These are phyloP conservation scores for Mycena citricolor DNA, from an alignment of 1,284 basidiomycete species.

Conservation along the genomic window DNA sequence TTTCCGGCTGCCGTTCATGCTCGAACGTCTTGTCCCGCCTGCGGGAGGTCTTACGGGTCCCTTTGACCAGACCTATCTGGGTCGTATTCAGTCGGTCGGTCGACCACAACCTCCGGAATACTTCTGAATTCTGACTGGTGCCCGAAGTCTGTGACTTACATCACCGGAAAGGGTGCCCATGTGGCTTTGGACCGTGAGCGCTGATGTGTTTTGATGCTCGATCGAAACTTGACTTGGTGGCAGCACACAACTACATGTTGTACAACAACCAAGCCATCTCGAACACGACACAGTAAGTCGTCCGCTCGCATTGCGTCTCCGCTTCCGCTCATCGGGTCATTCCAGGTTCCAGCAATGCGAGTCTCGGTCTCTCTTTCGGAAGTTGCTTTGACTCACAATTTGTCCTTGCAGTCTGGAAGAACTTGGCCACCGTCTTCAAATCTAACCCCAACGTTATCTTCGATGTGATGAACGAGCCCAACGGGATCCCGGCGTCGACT, in stretches of 20 bases:
- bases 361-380: no score
- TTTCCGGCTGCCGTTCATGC: slow-evolving; percentile 59
- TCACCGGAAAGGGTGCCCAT: slow-evolving; percentile 58
- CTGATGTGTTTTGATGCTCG: not conserved
- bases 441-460: slow-evolving; percentile 55
- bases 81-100: no score
- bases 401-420: slow-evolving; percentile 48
- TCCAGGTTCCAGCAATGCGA: not conserved
- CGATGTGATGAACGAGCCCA: slow-evolving; percentile 65
- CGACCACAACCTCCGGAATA: no score
- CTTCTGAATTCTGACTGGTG: no score
- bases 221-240: slow-evolving; percentile 8
- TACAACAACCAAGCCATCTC: slow-evolving; percentile 53
- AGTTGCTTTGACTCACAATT: no score
- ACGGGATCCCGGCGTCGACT: slow-evolving; percentile 48
- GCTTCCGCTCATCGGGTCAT: no score
- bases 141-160: slow-evolving; percentile 60
- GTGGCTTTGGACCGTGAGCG: slow-evolving; percentile 55
- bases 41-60: slow-evolving; percentile 51
- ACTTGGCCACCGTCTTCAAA: slow-evolving; percentile 54
- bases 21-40: slow-evolving; percentile 56
- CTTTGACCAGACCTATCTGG: slow-evolving; percentile 54
- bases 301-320: no score
- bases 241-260: slow-evolving; percentile 61
- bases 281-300: slow-evolving; percentile 46